phyloP scores from a whole-genome alignment of 148 eudicot species.

The Amaranthus cruentus region DNA sequence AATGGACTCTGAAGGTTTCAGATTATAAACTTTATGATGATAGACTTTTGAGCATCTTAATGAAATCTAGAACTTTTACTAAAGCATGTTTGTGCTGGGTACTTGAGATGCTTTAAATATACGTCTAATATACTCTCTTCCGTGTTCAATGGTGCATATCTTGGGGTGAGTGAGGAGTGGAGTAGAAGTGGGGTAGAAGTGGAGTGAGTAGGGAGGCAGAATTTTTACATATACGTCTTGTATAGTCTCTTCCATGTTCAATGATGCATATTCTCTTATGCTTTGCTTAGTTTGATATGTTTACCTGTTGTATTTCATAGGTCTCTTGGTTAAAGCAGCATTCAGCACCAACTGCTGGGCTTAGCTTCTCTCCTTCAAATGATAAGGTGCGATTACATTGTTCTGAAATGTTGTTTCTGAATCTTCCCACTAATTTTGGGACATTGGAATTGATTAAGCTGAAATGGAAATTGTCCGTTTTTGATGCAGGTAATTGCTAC shows the following conservation, averaged over 20 bases:
- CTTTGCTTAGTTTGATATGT: not conserved
- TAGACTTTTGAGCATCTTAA: too few relatives aligned
- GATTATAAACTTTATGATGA: too few relatives aligned
- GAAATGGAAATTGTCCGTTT: constrained; percentile 10
- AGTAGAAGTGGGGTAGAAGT: too few relatives aligned
- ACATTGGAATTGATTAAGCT: not conserved
- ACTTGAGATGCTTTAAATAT: too few relatives aligned
- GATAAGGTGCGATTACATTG: constrained; percentile 58
- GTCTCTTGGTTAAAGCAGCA: constrained; percentile 97
- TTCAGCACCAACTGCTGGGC: constrained; percentile 89
- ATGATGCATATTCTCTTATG: not conserved
- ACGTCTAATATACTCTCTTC: too few relatives aligned
- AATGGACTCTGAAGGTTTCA: too few relatives aligned
- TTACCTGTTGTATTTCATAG: constrained; percentile 34
- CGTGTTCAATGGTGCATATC: too few relatives aligned
- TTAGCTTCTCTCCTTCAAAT: constrained; percentile 90
- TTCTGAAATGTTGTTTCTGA: not conserved
- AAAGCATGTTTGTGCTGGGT: not conserved
- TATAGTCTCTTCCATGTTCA: not conserved
- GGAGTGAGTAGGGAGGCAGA: not conserved
- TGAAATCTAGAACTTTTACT: not conserved
- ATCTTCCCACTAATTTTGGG: not conserved
- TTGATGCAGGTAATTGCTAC: constrained; percentile 72
- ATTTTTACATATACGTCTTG: not conserved
- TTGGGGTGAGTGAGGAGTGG: too few relatives aligned